Base-by-base conservation (phyloP, 192 early-diverging fungal genomes). In the Backusella morwellensis region DNA sequence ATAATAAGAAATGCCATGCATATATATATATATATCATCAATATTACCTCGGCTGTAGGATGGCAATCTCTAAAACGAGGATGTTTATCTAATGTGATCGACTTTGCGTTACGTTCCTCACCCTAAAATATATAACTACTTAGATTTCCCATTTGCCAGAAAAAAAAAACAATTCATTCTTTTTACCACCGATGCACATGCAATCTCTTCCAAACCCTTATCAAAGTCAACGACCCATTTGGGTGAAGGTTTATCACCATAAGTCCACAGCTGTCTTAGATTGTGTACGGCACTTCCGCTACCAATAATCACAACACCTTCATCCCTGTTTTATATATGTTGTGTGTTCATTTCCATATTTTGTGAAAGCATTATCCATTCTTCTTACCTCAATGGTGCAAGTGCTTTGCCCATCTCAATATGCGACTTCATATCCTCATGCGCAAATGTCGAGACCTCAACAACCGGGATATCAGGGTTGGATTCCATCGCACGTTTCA, bases 261-360 rank as follows among this genome's bases (percentile, higher is more conserved):
- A 69, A 0, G 72, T 68, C 36, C 86, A 90, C 6, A 87, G 19
- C 21, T 91, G 86, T 5, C 86, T 66, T 56, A 93, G 76, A 67
- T 93, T 93, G 75, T 93, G 92, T 0, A 92, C 87, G 12, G 91
- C 85, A 56, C 87, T 85, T 15, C 92, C 92, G 72, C 87, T 89
- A 34, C 88, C 90, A 6, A 93, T 88, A 56, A 93, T 82, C 32
- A 93, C 75, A 14, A 93, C 80, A 19, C 85, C 87, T 72, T 91
- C 86, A 11, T 91, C 79, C 32, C 91, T 82, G n/a, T 74, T 14
- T 67, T 54, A 32, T 36, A 41, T 29, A 70, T 32, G 4, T 47
- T 1, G 8, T 1, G 47, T 50, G 32, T 32, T 32, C 32, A 32
- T 32, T 32, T 32, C 2, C 32, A 32, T 32, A 32, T 32, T 32